A percentile compares a stretch with the other conserved stretches of the same genome.
phyloP scores from a whole-genome alignment of 352 stramenopile genomes.

The Heterotrichella gracilis region DNA sequence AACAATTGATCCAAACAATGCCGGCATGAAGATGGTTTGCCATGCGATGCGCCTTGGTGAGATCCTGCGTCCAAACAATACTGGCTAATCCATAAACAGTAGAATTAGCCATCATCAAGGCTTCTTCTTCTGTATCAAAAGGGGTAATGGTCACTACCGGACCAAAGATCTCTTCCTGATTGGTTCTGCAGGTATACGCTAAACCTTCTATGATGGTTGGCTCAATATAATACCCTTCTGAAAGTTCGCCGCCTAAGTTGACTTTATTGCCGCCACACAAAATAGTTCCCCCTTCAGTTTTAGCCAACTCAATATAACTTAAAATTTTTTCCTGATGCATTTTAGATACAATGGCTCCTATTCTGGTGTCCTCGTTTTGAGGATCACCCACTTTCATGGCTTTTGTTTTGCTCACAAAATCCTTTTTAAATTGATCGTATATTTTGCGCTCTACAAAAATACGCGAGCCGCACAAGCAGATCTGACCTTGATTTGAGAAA shows the following conservation, averaged over 20 bases:
- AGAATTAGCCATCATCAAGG: not conserved
- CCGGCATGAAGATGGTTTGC: not conserved
- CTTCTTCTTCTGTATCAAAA: not conserved
- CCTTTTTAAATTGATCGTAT: not conserved
- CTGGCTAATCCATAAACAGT: not conserved
- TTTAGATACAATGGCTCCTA: not conserved
- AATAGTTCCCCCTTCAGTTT: not conserved
- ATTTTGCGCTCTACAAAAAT: not conserved
- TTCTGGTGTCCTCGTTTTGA: not conserved
- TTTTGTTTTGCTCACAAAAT: not conserved
- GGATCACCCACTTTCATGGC: not conserved
- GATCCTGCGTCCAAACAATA: not conserved
- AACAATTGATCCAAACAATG: not conserved
- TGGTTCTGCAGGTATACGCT: not conserved
- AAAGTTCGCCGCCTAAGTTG: not conserved
- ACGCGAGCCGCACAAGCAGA: not conserved
- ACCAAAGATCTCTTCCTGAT: not conserved
- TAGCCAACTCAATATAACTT: not conserved
- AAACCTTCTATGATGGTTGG: not conserved
- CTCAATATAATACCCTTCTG: not conserved
- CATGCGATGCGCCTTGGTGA: not conserved
- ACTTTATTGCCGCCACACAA: not conserved
- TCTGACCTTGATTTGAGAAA: not conserved
- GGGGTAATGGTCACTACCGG: not conserved
- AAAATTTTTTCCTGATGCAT: not conserved